phyloP scores from a whole-genome alignment of 140 eudicot species.

The Flaveria floridana region DNA sequence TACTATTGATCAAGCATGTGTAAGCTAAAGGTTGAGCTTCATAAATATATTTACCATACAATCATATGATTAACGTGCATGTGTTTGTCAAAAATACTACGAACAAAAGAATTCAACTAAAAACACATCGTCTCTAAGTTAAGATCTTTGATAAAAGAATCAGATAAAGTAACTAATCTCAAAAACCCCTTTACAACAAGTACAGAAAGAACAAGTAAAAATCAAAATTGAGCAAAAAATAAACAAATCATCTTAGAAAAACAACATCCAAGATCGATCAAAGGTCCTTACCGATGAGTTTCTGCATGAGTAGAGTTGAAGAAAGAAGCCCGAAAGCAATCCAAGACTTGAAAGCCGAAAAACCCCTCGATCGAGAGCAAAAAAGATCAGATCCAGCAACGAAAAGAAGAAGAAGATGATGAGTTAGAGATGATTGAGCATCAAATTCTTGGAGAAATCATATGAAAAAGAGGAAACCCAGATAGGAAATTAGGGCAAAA shows the following conservation, averaged over 20 bases:
- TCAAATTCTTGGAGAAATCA: conserved; percentile 23
- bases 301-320: conserved; percentile 53
- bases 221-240: not conserved
- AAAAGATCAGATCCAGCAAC: conserved; percentile 46
- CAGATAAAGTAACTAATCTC: conserved; percentile 9
- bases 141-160: not conserved
- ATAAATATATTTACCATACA: not conserved
- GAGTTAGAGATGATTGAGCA: conserved; percentile 29
- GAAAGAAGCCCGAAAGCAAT: conserved; percentile 26
- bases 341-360: conserved; percentile 15
- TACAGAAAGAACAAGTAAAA: not conserved
- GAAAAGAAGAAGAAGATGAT: conserved; percentile 28
- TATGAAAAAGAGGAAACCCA: conserved; percentile 42
- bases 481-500: conserved; percentile 59
- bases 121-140: not conserved
- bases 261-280: not conserved
- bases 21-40: not conserved
- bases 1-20: not conserved
- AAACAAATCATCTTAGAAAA: not conserved
- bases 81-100: not conserved
- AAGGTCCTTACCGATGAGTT: conserved; percentile 44
- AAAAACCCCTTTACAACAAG: not conserved
- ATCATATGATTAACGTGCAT: not conserved
- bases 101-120: not conserved
- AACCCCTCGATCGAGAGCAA: conserved; percentile 71